Base-by-base conservation (phyloP, 2,329 filamentous ascomycete genomes). In the Stromatinia cepivora region DNA sequence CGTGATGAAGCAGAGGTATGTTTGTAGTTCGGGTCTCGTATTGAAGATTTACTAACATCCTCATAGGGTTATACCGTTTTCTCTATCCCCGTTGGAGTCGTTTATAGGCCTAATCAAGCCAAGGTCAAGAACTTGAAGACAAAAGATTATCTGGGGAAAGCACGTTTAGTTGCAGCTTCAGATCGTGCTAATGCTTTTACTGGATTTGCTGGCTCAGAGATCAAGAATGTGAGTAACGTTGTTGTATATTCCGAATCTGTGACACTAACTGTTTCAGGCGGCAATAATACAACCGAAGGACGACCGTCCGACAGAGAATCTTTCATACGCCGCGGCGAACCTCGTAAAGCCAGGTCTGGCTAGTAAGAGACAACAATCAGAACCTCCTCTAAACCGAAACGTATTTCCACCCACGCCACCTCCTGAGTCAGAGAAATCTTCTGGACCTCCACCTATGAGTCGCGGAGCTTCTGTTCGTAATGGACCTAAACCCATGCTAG, bases 81-180 rank as follows among this genome's bases (percentile, higher is more conserved):
- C 82, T 98, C 94, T 0, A 98, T 98, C 66, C 95, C 95, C 0
- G 94, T 98, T 17, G 95, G 95, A 34, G 92, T 97, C 45, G 87
- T 99, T 22, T 99, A 98, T 81, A 86, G 95, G 70, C 95, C 95
- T 31, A 98, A 97, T 78, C 94, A 97, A 77, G 94, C 95, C 72
- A 99, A 99, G 81, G 95, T 99, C 74, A 96, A 96, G 81, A 99
- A 99, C 77, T 84, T 99, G 76, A 97, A 97, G 84, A 92, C 93
- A 31, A 98, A 98, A 79, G 94, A 99, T 78, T 99, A 99, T 77
- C 88, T 99, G 4, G 95, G 95, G 71, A 97, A 97, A 81, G 93
- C 95, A n/a, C 88, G 93, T 71, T 84, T 99, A 46, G 92, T 99
- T 11, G 95, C 95, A 34, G 92, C 94, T 36, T 92, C 92, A 1